A percentile compares a stretch with the other conserved stretches of the same genome.
Conservation (phyloP, 352 stramenopile species). For the Phytophthora capsici region DNA sequence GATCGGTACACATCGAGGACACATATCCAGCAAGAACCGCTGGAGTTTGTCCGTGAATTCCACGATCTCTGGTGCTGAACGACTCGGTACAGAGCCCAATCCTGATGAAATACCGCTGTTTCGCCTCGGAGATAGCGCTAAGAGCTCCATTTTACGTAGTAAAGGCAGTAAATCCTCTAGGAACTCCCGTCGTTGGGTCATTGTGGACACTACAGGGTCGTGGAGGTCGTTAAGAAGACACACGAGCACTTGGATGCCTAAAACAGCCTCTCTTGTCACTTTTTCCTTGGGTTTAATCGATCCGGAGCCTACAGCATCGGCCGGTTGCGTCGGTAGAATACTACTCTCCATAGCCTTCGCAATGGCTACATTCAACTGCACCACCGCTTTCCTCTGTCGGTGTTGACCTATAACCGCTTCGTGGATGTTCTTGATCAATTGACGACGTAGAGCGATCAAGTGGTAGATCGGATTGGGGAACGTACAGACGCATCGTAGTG, state of each 20-base stretch:
- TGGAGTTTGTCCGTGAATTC: constrained; percentile 50
- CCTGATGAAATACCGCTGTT: constrained; percentile 1
- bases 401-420: constrained; percentile 55
- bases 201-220: constrained; percentile 21
- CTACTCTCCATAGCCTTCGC: constrained; percentile 17
- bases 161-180: constrained; percentile 55
- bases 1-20: constrained; percentile 23
- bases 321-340: not conserved
- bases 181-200: constrained; percentile 46
- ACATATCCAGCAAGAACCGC: constrained; percentile 54
- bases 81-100: not conserved
- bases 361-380: constrained; percentile 25
- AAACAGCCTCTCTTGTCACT: constrained; percentile 38
- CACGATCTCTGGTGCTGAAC: constrained; percentile 9
- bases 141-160: constrained; percentile 39
- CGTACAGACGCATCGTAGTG: constrained; percentile 42
- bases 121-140: constrained; percentile 44
- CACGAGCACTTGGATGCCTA: constrained; percentile 54
- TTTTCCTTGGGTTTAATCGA: constrained; percentile 42
- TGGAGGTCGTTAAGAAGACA: constrained; percentile 42
- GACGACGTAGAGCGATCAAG: constrained; percentile 52
- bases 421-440: constrained; percentile 69
- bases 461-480: constrained; percentile 68
- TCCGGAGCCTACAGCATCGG: not conserved
- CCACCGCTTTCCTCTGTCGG: constrained; percentile 41